Evolutionary conservation across 139 green algal species (phyloP), one percentile per base, ranked within the genome.

Genomic region (Auxenochlorella protothecoides): DNA sequence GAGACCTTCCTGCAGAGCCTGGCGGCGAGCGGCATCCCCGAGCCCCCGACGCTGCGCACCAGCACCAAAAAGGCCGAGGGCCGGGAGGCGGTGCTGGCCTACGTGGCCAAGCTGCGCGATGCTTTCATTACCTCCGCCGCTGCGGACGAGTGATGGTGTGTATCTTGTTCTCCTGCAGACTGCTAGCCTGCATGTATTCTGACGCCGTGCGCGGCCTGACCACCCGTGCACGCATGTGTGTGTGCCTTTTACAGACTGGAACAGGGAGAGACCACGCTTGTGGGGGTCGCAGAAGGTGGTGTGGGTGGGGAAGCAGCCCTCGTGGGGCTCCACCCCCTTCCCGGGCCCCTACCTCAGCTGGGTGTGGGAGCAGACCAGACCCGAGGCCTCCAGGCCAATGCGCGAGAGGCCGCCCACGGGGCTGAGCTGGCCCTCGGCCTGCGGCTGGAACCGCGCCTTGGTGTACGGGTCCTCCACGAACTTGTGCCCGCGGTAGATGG

Each of bases 401-500:
- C 81, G 75, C 4, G 89, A 83, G 16, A 99, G 71, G 60, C 93
- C 87, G n/a, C 93, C 95, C 53, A 97, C 75, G 4, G 90, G 88
- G 63, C 76, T 90, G 61, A 98, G 63, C 74, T 94, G 69, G 14
- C 94, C 94, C 52, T 78, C 83, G 70, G 85, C 95, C 63, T 95
- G 79, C 0, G 89, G 89, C 79, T 89, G 75, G 85, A 95, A 99
- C 55, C 87, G 82, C 4, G 94, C 91, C 27, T 89, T 85, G 53
- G 88, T 97, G 84, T 92, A 97, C 4, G 93, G 88, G 81, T 90
- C 90, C 66, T 88, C 81, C 51, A 87, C 80, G 71, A 86, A 87
- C 74, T 78, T 72, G 66, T 83, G 74, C 52, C 80, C 89, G 76
- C 81, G 81, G 89, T 99, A 99, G 77, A 99, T 97, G 72, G 95